Evolutionary conservation across 176 grass and related monocot species (phyloP).

Genomic region (Musa beccarii): DNA sequence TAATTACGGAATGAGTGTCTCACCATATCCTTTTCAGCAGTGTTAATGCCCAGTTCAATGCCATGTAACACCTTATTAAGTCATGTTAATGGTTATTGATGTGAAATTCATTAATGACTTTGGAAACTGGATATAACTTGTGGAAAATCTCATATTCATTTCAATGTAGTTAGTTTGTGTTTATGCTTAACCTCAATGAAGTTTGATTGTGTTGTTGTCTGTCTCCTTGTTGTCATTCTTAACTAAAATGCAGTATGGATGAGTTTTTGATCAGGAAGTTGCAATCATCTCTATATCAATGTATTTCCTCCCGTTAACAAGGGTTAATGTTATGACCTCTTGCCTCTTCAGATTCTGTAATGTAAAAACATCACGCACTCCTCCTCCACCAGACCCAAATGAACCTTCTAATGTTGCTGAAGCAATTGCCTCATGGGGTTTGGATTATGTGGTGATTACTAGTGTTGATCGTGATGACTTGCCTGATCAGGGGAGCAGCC

Average conservation of each 20-base stretch:
- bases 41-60: too few relatives aligned
- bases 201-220: too few relatives aligned
- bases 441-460: constrained; percentile 93
- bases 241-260: too few relatives aligned
- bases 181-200: too few relatives aligned
- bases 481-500: constrained; percentile 80
- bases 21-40: too few relatives aligned
- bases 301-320: neutral
- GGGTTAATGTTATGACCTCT: neutral
- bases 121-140: too few relatives aligned
- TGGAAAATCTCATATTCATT: too few relatives aligned
- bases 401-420: constrained; percentile 92
- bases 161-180: too few relatives aligned
- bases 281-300: neutral
- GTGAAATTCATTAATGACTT: too few relatives aligned
- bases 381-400: constrained; percentile 74
- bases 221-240: too few relatives aligned
- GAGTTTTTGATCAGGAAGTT: neutral
- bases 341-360: constrained; percentile 75
- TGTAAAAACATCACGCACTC: constrained; percentile 87
- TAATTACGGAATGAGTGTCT: too few relatives aligned
- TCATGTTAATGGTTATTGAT: neutral
- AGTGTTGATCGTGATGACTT: constrained; percentile 93
- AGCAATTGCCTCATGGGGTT: constrained; percentile 93
- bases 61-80: too few relatives aligned